These are phyloP conservation scores for Biancaea sappan DNA, from an alignment of 306 rosid species.

Conservation along the genomic window DNA sequence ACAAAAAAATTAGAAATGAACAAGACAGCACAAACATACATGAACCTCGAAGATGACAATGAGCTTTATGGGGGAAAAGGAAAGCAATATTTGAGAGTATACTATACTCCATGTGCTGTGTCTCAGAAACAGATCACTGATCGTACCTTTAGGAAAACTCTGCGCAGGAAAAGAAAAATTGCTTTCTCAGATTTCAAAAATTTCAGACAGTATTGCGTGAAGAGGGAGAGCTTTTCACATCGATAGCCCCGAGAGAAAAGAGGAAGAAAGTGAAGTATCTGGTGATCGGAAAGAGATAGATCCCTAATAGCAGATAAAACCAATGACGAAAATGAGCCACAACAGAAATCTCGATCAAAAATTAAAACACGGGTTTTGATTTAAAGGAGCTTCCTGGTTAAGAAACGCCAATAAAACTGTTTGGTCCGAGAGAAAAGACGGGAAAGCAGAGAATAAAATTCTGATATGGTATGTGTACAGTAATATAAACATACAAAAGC, in stretches of 20 bases:
- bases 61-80: not conserved
- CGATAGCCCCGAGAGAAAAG: not conserved
- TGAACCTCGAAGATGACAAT: not conserved
- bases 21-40: conserved; percentile 1
- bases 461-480: not conserved
- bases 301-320: not conserved
- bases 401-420: not conserved
- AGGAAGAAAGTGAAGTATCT: conserved; percentile 5
- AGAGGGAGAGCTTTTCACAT: not conserved
- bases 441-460: conserved; percentile 17
- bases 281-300: conserved; percentile 11
- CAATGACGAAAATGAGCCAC: not conserved
- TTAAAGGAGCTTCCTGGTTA: not conserved
- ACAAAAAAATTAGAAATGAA: not conserved
- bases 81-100: conserved; percentile 2
- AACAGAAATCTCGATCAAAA: not conserved
- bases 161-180: not conserved
- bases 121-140: conserved; percentile 6
- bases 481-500: conserved; percentile 11
- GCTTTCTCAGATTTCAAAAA: not conserved
- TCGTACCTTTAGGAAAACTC: conserved; percentile 25
- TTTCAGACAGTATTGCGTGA: not conserved
- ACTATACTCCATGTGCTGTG: conserved; percentile 15
- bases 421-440: not conserved
- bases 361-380: not conserved